Evolutionary conservation across 306 rosid species (phyloP), one percentile per base, ranked within the genome.

Genomic region (Corylus avellana): DNA sequence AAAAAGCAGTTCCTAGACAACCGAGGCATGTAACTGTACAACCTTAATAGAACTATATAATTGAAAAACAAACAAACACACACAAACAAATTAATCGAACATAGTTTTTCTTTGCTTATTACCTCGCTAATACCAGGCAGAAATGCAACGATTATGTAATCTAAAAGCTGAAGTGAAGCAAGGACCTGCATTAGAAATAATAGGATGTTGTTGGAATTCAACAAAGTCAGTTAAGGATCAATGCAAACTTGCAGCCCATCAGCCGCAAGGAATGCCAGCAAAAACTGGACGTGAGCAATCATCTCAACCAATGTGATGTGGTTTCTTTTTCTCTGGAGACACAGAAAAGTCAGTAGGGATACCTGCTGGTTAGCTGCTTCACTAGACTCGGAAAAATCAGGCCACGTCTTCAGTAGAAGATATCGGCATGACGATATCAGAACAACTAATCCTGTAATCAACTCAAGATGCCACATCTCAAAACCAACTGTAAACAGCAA

Each of bases 401-500:
- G 85, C 98, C 98, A 95, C 37, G 84, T 82, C 78, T 87, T 91
- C 85, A 95, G 75, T 18, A 92, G 83, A 48, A 95, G 75, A 86
- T 79, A 91, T 54, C 96, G 97, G 79, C 90, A 77, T 2, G 89
- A 86, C 54, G 98, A 93, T 87, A 93, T 81, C 73, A 90, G 70
- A 29, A 91, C 75, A 27, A 95, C 96, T 57, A 89, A 75, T 86
- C 94, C 97, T 11, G 81, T 81, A 66, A 95, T 89, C 92, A 95
- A 86, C 98, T 91, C 89, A 85, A 95, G 92, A 84, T 95, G 98
- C 97, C 98, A 85, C 85, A 80, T 76, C 90, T 95, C 98, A 78
- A 92, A 95, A 85, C 84, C 90, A 91, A 91, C 97, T 91, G 94
- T 78, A 84, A 64, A 75, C 39, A 72, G 62, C n/a, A 63, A 73